Conservation (phyloP, 2,329 filamentous ascomycete genomes). For the Lecanosticta acicola region DNA sequence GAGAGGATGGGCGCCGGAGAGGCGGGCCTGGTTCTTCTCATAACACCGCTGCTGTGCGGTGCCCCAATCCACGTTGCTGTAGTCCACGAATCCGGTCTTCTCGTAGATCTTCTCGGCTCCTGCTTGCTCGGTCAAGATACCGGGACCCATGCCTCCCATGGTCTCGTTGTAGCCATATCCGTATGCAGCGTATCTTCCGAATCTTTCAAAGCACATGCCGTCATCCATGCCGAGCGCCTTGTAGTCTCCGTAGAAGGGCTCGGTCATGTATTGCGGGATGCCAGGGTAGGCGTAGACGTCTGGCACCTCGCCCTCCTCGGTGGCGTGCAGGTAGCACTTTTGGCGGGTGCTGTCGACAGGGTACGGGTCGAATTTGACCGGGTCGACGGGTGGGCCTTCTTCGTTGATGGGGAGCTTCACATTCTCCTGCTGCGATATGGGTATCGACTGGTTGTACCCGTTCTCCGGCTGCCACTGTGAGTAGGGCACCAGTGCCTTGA, state of each 20-base stretch:
- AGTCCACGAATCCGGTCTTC: conserved; percentile 44
- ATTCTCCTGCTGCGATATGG: conserved; percentile 29
- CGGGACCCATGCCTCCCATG: conserved; percentile 46
- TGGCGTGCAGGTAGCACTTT: conserved; percentile 59
- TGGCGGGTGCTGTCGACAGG: conserved; percentile 38
- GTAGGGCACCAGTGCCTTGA: conserved; percentile 42
- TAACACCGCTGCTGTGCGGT: conserved; percentile 44
- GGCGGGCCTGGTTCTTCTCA: conserved; percentile 47
- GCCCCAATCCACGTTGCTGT: conserved; percentile 45
- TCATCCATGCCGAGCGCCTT: conserved; percentile 43
- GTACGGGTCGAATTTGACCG: conserved; percentile 43
- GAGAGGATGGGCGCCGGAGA: conserved; percentile 30
- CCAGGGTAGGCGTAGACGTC: conserved; percentile 61
- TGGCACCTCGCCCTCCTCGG: conserved; percentile 52
- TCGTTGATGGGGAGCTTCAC: conserved; percentile 3
- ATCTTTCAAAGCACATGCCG: conserved; percentile 48
- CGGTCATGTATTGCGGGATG: conserved; percentile 45
- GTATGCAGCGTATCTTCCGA: conserved; percentile 46
- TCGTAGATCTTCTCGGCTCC: conserved; percentile 44
- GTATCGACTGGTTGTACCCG: conserved; percentile 37
- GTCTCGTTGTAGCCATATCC: conserved; percentile 46
- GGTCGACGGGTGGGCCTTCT: conserved; percentile 31
- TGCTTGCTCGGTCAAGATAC: conserved; percentile 35
- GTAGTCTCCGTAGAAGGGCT: conserved; percentile 46
- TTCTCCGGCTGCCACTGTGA: conserved; percentile 43